These are phyloP conservation scores for Pyricularia grisea DNA, from an alignment of 2,329 filamentous ascomycete genomes.

Conservation along the genomic window DNA sequence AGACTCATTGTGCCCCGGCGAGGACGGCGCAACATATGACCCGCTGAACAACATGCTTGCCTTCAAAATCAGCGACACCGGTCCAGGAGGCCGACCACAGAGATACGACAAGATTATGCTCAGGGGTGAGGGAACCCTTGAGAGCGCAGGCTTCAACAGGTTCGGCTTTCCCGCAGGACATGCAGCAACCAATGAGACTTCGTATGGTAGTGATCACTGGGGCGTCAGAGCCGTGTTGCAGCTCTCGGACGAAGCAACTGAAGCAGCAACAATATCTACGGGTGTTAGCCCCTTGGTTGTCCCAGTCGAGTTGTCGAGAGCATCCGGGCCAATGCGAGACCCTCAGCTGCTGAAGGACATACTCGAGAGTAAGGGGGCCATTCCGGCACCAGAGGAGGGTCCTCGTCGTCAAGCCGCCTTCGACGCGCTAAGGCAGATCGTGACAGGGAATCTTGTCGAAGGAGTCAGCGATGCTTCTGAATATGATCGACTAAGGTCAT, in stretches of 20 bases:
- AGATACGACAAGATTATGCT: constrained; percentile 56
- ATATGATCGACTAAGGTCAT: constrained; percentile 16
- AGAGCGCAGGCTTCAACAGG: constrained; percentile 40
- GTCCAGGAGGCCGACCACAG: constrained; percentile 46
- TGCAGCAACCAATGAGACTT: constrained; percentile 8
- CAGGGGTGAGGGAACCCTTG: constrained; percentile 28
- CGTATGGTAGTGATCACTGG: constrained; percentile 47
- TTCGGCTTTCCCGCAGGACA: constrained; percentile 37
- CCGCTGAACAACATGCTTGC: constrained; percentile 47
- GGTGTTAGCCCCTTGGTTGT: constrained; percentile 17
- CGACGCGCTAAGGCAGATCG: constrained; percentile 9
- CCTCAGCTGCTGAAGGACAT: constrained; percentile 25
- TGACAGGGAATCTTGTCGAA: neutral
- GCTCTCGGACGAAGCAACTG: constrained; percentile 7
- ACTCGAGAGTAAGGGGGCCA: constrained; percentile 25
- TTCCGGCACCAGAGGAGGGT: constrained; percentile 38
- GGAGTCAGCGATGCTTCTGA: neutral
- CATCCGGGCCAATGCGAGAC: constrained; percentile 20
- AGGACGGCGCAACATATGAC: constrained; percentile 57
- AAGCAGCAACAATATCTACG: constrained; percentile 8
- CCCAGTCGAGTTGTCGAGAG: constrained; percentile 22
- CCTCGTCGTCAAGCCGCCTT: constrained; percentile 7
- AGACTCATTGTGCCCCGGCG: constrained; percentile 40
- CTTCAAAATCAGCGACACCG: constrained; percentile 34
- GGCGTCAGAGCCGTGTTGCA: constrained; percentile 38